phyloP scores from a whole-genome alignment of 257 asterid species.

The Forsythia suspensa region DNA sequence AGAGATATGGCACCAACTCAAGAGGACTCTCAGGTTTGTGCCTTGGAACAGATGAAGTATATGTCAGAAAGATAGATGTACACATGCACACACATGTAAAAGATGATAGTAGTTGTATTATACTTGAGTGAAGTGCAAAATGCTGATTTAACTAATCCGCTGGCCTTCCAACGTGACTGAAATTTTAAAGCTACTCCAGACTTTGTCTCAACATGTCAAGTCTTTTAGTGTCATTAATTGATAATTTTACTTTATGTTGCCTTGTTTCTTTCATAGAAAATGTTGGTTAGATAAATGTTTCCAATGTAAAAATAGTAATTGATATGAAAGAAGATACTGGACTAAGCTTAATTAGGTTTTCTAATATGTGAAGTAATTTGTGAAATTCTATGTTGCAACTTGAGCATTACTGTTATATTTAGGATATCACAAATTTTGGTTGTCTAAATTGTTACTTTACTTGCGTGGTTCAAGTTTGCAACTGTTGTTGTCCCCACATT shows the following conservation, averaged over 20 bases:
- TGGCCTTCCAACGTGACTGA: neutral
- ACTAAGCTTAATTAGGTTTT: neutral
- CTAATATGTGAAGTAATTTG: neutral
- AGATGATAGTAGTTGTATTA: neutral
- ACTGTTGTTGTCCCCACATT: neutral
- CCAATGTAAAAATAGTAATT: neutral
- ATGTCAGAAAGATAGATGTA: neutral
- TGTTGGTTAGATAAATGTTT: neutral
- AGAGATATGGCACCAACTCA: conserved; percentile 24
- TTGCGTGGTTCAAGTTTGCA: neutral
- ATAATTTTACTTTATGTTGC: neutral
- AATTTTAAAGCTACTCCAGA: neutral
- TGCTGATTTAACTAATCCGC: neutral
- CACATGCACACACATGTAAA: neutral
- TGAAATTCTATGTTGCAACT: neutral
- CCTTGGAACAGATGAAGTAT: neutral
- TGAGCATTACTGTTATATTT: neutral
- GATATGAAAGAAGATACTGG: neutral
- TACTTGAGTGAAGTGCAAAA: neutral
- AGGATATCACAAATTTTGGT: neutral
- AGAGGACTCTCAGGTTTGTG: conserved; percentile 62
- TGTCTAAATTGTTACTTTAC: neutral
- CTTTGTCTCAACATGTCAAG: neutral
- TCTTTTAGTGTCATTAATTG: neutral
- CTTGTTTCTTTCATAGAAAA: neutral